phyloP scores from a whole-genome alignment of 805 yeast species.

The Yamadazyma akitaensis region DNA sequence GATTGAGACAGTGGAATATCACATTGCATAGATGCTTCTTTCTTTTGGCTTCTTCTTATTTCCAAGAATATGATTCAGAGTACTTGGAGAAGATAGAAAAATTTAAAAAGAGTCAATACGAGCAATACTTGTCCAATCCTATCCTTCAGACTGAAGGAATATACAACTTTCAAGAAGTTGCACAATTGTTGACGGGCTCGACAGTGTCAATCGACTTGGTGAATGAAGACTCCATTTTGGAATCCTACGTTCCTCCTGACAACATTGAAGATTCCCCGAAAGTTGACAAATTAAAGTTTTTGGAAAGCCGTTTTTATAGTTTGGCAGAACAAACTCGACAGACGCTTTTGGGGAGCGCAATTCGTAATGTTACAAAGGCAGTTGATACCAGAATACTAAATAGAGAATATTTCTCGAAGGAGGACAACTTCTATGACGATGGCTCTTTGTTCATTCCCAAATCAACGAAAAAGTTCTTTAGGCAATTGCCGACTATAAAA shows the following conservation, averaged over 20 bases:
- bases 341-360: conserved; percentile 30
- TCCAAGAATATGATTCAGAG: conserved; percentile 44
- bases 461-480: conserved; percentile 30
- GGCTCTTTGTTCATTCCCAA: conserved; percentile 32
- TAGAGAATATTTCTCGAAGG: conserved; percentile 16
- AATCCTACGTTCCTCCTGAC: neutral
- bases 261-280: conserved; percentile 2
- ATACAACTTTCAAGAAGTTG: neutral
- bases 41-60: conserved; percentile 71
- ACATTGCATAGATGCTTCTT: conserved; percentile 74
- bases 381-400: conserved; percentile 22
- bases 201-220: neutral
- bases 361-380: conserved; percentile 24
- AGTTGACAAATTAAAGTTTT: conserved; percentile 15
- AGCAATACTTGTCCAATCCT: neutral
- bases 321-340: conserved; percentile 35
- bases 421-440: conserved; percentile 22
- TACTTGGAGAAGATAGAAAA: conserved; percentile 18
- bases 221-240: neutral
- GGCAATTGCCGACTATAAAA: conserved; percentile 26
- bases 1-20: conserved; percentile 52
- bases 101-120: neutral
- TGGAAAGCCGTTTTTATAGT: conserved; percentile 30
- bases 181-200: neutral
- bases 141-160: neutral